These are phyloP conservation scores for Asterella californica DNA, from an alignment of 225 moss, liverwort and hornwort genomes.

Conservation along the genomic window DNA sequence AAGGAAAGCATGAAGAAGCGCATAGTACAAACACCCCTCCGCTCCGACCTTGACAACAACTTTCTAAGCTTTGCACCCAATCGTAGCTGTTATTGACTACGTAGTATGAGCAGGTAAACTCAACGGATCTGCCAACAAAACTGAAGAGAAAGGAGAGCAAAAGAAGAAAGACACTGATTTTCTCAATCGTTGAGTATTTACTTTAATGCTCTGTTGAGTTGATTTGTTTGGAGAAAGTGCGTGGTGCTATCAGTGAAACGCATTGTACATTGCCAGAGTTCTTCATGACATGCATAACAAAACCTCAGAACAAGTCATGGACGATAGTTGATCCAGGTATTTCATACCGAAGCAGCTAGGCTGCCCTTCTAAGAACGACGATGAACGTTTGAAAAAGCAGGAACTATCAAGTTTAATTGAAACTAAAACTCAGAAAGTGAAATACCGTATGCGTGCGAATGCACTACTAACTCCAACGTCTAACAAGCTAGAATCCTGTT, in stretches of 20 bases:
- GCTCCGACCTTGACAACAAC: neutral
- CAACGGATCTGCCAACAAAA: too few species aligned
- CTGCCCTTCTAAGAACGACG: too few species aligned
- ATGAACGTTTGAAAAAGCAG: too few species aligned
- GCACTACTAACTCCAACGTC: too few species aligned
- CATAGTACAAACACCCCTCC: neutral
- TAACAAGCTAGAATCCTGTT: too few species aligned
- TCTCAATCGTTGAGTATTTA: slow-evolving; percentile 3
- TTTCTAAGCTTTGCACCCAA: too few species aligned
- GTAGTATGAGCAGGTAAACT: too few species aligned
- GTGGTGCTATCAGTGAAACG: neutral
- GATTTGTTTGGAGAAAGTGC: neutral
- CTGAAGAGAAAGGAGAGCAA: neutral
- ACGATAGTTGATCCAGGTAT: too few species aligned
- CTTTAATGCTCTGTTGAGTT: slow-evolving; percentile 4
- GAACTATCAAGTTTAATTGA: too few species aligned
- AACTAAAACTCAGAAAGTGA: neutral
- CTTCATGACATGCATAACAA: neutral
- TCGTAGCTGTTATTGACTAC: too few species aligned
- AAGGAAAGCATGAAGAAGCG: neutral
- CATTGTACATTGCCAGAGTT: slow-evolving; percentile 8
- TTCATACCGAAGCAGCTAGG: too few species aligned
- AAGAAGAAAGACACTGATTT: neutral
- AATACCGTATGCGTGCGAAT: too few species aligned
- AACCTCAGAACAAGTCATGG: neutral